These are phyloP conservation scores for Gracilaria domingensis DNA, from an alignment of 23 red algal species.

Conservation along the genomic window DNA sequence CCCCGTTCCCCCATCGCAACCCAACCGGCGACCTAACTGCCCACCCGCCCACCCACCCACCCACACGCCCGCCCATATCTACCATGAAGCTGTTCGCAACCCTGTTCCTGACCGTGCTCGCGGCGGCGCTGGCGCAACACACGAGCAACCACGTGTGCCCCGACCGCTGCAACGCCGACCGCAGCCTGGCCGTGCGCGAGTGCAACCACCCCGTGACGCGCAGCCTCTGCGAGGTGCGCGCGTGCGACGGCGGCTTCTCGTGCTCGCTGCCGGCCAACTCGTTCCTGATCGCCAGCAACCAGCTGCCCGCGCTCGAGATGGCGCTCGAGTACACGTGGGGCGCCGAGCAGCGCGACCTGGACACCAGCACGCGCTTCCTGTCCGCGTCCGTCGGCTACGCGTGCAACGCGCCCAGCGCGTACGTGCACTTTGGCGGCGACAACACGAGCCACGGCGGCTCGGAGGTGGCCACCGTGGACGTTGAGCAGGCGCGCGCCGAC, in stretches of 20 bases:
- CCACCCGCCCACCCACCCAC: too few relatives aligned
- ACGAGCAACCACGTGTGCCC: neutral
- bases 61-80: too few relatives aligned
- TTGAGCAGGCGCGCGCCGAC: neutral
- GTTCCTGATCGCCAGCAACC: neutral
- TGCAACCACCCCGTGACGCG: neutral
- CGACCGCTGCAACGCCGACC: neutral
- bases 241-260: neutral
- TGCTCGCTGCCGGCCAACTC: neutral
- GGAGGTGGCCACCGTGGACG: conserved; percentile 6
- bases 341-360: conserved; percentile 1
- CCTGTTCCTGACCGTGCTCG: neutral
- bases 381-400: neutral
- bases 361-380: conserved; percentile 3
- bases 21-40: too few relatives aligned
- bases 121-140: neutral
- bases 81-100: too few relatives aligned
- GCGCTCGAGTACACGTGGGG: neutral
- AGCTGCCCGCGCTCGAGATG: neutral
- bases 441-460: conserved; percentile 25
- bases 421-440: conserved; percentile 37
- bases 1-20: too few relatives aligned
- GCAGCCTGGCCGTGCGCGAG: neutral
- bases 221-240: neutral
- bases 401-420: neutral